Percentiles rank a stretch among this genome's conserved stretches.
These are phyloP conservation scores for Drechmeria coniospora DNA, from an alignment of 2,329 filamentous ascomycete species.

Conservation along the genomic window DNA sequence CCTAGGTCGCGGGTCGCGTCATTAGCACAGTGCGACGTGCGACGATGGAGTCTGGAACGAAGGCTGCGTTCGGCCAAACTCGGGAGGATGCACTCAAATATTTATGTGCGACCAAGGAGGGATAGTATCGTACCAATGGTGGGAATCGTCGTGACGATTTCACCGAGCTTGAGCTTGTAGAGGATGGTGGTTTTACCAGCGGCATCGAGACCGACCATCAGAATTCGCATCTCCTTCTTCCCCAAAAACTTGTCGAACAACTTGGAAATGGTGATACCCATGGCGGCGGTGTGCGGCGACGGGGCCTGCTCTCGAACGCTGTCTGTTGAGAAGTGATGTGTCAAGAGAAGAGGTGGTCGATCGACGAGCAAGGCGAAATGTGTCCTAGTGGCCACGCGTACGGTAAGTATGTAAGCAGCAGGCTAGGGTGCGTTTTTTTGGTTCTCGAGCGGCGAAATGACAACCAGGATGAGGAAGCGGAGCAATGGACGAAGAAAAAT, in stretches of 20 bases:
- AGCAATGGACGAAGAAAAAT: no score
- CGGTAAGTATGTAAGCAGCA: conserved; percentile 11
- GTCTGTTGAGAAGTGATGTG: conserved; percentile 5
- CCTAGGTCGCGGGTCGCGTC: conserved; percentile 31
- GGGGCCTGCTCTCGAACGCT: conserved; percentile 10
- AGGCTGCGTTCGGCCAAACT: neutral
- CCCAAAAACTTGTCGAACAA: conserved; percentile 92
- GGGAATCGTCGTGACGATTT: conserved; percentile 97
- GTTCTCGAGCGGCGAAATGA: conserved; percentile 4
- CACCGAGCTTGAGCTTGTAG: conserved; percentile 99
- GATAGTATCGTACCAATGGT: conserved; percentile 62
- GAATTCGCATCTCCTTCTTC: conserved; percentile 99
- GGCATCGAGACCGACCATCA: conserved; percentile 99
- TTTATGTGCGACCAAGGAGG: conserved; percentile 1
- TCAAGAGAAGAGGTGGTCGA: conserved; percentile 4
- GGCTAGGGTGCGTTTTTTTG: conserved; percentile 9
- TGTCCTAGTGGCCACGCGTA: conserved; percentile 15
- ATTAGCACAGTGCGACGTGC: neutral
- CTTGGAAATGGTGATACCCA: conserved; percentile 98
- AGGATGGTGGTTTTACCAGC: conserved; percentile 99
- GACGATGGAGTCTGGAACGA: neutral
- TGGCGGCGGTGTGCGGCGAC: conserved; percentile 45
- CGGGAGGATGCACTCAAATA: neutral
- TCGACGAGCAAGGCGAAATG: conserved; percentile 8
- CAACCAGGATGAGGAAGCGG: no score